Base-by-base conservation (phyloP, 73 alveolate genomes). In the Tetrahymena elliotti region DNA sequence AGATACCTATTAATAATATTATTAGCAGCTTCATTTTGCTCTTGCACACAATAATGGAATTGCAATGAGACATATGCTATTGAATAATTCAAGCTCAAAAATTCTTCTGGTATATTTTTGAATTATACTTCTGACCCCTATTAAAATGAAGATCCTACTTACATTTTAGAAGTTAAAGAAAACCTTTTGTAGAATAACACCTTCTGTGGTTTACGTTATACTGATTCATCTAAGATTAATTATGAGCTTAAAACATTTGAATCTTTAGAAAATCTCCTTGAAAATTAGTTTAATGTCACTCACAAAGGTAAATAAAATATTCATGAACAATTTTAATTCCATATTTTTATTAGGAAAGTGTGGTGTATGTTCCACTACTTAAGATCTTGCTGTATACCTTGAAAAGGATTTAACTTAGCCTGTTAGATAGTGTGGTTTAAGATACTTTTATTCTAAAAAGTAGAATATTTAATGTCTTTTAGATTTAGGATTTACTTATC, bases 381-480 rank as follows among this genome's bases (percentile, higher is more conserved):
- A 95, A 37, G 97, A 95, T 95, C 95, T 95, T 27, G 53, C 41
- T 16, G 97, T 95, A 31, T 95, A 95, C 93, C 93, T 95, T 35
- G 92, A 83, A 95, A 95, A 93, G 22, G 96, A 95, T 93, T 93
- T 95, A 33, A 95, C 97, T 82, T 53, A 94, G 36, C 96, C 96
- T 10, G 97, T 95, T 3, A 93, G 97, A 93, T n/a, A 83, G 84
- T 95, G 97, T 95, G 97, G 97, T 15, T 35, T 95, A 24, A 95
- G 68, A 83, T 82, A 83, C 84, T 53, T 68, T 8, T 83, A 92
- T 27, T 82, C 94, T 16, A 31, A 95, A 13, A 33, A 53, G 53
- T 37, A 41, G 83, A 84, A 83, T 27, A 38, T 35, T 6, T 34
- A 95, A 93, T 95, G 97, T 35, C 83, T 95, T 3, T 38, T 92